Evolutionary conservation across 345 rosid genomes (phyloP), one percentile per base, ranked within the genome.

Genomic region (Anastatica hierochuntica): DNA sequence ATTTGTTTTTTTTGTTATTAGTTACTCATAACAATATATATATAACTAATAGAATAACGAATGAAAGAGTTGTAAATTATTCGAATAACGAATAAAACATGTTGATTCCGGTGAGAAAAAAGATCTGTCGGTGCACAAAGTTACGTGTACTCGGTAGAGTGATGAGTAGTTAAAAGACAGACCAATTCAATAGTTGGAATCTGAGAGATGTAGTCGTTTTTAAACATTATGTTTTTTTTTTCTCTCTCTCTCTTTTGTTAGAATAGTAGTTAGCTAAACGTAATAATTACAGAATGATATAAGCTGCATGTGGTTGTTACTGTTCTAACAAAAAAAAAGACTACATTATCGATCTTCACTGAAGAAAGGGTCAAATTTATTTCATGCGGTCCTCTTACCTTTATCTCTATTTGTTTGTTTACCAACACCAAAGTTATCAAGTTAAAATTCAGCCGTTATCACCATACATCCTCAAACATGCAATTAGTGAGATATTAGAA

Each of bases 301-400:
- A 31, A 57, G 52, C 20, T 56, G 63, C 69, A 65, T 65, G 70
- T 58, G 70, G 70, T 65, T 27, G 70, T 65, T 58, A 51, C 34
- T 43, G 27, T 56, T 8, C n/a, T n/a, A n/a, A n/a, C n/a, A n/a
- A n/a, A n/a, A 5, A 56, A 49, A 16, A 20, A 45, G 31, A 40
- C 63, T 24, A 2, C 4, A 42, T n/a, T n/a, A n/a, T n/a, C n/a
- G n/a, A 6, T 23, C 57, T 50, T 57, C 10, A 49, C 49, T 57
- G 58, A 31, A 65, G 64, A 65, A 66, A 36, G 53, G 26, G 70
- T 66, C 70, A 66, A 66, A 66, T 58, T 58, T 50, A 66, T 66
- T 13, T 49, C 35, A 2, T 56, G 19, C 23, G 29, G 63, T 53
- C 48, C 41, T 18, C 14, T 21, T 18, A 8, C 20, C 10, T 29